Evolutionary conservation across 257 asterid genomes (phyloP), one percentile per base, ranked within the genome.

Genomic region (Fraxinus pennsylvanica): DNA sequence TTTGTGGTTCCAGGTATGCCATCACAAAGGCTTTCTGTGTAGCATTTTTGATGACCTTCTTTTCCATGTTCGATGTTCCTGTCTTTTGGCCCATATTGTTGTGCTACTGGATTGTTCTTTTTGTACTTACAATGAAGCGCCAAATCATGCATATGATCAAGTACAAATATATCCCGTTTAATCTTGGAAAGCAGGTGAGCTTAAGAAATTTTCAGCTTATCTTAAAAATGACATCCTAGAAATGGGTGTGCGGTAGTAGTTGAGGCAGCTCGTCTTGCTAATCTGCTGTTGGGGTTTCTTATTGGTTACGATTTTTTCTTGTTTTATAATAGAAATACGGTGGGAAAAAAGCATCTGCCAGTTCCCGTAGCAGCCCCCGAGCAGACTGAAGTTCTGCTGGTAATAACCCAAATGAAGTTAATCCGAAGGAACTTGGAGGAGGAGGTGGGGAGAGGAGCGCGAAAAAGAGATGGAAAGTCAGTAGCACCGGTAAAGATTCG

Each of bases 71-170:
- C 38, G 94, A 90, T 68, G 94, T 90, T 57, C 94, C 94, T 1
- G 94, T 88, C 73, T 90, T 88, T 80, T 90, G 94, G 94, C 94
- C 94, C 10, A 88, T 90, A 67, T 70, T 90, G 15, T 76, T 90
- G 69, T 85, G 83, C 82, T 90, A 90, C 86, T 90, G 94, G 94
- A 22, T 88, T 74, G 92, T 90, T 39, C 85, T 90, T 43, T 87
- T 88, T 70, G 86, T 80, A 33, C 88, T 88, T 29, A 90, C 94
- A 35, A 84, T 90, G 90, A 88, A 86, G 79, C 86, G 90, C 72
- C 94, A 88, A 73, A 88, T 86, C 76, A 75, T 82, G 83, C 92
- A 90, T 88, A 90, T 90, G 94, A 84, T 90, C 66, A 90, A 90
- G 57, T 86, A 90, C 82, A 90, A 72, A 79, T 90, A 88, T 57